Evolutionary conservation across 1,284 basidiomycete genomes (phyloP).

Genomic region (Ganoderma resinaceum): DNA sequence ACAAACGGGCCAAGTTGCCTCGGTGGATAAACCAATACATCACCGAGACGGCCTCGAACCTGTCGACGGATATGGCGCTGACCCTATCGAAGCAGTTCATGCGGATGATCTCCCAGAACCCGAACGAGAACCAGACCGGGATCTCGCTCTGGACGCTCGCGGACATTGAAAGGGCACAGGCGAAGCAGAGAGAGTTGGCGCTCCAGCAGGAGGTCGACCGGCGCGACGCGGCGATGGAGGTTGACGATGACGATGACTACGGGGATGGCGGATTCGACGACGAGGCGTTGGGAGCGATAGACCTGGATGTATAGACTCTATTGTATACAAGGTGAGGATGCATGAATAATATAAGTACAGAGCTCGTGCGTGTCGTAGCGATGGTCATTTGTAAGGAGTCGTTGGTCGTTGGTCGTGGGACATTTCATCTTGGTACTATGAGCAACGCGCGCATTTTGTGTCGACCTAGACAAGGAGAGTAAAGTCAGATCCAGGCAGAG

Average conservation of each 20-base stretch:
- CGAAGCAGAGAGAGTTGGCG: constrained; percentile 71
- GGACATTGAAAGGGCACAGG: constrained; percentile 84
- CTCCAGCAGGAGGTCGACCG: constrained; percentile 50
- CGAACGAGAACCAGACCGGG: constrained; percentile 94
- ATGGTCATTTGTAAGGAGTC: background rate
- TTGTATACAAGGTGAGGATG: constrained; percentile 23
- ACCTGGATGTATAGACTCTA: constrained; percentile 48
- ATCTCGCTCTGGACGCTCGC: constrained; percentile 94
- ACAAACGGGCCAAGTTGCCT: constrained; percentile 97
- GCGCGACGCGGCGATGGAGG: constrained; percentile 39
- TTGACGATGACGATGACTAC: constrained; percentile 54
- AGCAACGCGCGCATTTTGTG: constrained; percentile 28
- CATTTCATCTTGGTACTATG: constrained; percentile 6
- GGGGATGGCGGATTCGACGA: constrained; percentile 80
- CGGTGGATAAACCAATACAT: constrained; percentile 99
- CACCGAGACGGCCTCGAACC: constrained; percentile 94
- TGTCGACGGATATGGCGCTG: constrained; percentile 99
- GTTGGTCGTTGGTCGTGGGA: background rate
- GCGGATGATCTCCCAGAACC: constrained; percentile 97
- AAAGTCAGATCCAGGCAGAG: background rate
- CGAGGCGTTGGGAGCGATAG: constrained; percentile 65
- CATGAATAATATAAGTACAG: constrained; percentile 19
- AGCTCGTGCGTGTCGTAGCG: constrained; percentile 15
- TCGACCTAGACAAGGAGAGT: constrained; percentile 8
- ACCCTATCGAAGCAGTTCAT: constrained; percentile 97